Evolutionary conservation across 805 yeast species (phyloP).

Genomic region (Yamadazyma olivae): DNA sequence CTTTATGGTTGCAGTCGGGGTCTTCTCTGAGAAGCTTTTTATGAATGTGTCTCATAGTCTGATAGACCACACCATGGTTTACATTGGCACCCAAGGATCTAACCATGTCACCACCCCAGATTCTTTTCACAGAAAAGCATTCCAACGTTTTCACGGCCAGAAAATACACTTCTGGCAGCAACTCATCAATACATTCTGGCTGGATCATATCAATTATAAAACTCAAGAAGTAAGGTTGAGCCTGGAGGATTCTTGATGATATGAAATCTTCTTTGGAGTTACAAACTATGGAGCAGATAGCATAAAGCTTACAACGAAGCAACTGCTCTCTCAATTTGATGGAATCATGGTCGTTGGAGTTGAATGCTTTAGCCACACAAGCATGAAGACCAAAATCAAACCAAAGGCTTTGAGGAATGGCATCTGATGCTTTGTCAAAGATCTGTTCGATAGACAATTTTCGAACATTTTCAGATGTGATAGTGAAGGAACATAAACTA

Average conservation of each 20-base stretch:
- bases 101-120: constrained; percentile 74
- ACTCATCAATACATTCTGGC: constrained; percentile 48
- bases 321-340: constrained; percentile 55
- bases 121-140: constrained; percentile 61
- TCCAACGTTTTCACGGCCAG: constrained; percentile 68
- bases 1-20: constrained; percentile 29
- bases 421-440: constrained; percentile 55
- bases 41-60: constrained; percentile 62
- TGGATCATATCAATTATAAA: constrained; percentile 71
- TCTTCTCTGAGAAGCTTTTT: constrained; percentile 44
- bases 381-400: constrained; percentile 60
- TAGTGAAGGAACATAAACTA: constrained; percentile 49
- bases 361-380: constrained; percentile 70
- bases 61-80: constrained; percentile 78
- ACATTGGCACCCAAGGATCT: constrained; percentile 82
- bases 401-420: constrained; percentile 63
- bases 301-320: constrained; percentile 59
- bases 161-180: constrained; percentile 52
- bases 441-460: constrained; percentile 58
- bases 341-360: constrained; percentile 50
- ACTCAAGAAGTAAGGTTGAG: constrained; percentile 66
- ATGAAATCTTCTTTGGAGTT: constrained; percentile 56
- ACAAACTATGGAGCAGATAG: constrained; percentile 63
- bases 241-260: constrained; percentile 63
- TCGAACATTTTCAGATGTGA: constrained; percentile 57